Evolutionary conservation across 345 rosid species (phyloP).

Genomic region (Syzygium jambos): DNA sequence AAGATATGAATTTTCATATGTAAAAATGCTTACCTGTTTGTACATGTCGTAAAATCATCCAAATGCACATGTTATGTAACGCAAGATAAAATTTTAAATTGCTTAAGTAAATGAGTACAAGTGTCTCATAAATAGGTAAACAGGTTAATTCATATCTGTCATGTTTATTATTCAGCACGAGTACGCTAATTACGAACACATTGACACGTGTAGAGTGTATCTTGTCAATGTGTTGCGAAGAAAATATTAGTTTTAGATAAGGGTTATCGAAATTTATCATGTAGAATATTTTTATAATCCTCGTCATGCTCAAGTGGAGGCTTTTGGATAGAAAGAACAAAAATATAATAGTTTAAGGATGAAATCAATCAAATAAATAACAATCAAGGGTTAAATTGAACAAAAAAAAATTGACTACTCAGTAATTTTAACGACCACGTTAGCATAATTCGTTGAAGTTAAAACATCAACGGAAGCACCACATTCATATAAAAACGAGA

Average conservation of each 20-base stretch:
- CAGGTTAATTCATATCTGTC: background rate
- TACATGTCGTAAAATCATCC: background rate
- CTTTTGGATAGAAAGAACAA: background rate
- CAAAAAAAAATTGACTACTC: background rate
- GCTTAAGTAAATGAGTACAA: background rate
- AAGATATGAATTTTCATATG: background rate
- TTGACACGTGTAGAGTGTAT: background rate
- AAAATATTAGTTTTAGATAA: background rate
- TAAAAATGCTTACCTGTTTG: background rate
- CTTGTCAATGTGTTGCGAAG: background rate
- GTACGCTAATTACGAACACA: background rate
- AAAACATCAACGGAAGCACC: background rate
- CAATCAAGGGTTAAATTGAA: background rate
- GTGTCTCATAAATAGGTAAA: background rate
- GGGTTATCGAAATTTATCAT: background rate
- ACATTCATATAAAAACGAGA: background rate
- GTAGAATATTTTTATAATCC: background rate
- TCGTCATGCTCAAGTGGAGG: background rate
- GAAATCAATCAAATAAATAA: background rate
- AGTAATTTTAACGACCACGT: background rate
- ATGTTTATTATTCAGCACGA: background rate
- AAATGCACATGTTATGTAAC: background rate
- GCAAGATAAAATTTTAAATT: background rate
- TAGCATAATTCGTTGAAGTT: background rate
- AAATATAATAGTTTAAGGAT: background rate